phyloP scores from a whole-genome alignment of 2,329 filamentous ascomycete genomes.

The Ampelomyces quisqualis region DNA sequence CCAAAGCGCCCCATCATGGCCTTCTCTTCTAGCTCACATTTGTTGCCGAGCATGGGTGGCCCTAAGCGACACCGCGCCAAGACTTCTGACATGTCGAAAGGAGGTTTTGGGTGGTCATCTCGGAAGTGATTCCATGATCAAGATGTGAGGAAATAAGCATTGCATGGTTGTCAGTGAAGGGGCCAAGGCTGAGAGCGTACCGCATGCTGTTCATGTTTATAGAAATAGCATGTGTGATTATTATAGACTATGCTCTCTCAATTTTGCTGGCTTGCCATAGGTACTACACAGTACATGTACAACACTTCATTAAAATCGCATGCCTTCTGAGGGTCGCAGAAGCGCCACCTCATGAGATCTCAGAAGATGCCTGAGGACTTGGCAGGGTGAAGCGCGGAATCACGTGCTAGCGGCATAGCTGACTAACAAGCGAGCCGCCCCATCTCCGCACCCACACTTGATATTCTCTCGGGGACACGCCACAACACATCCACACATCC shows the following conservation, averaged over 20 bases:
- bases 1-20: constrained; percentile 4
- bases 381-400: constrained; percentile 1
- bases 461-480: constrained; percentile 20
- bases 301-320: no score
- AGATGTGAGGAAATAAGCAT: constrained; percentile 1
- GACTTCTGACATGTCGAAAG: constrained; percentile 15
- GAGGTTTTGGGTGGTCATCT: constrained; percentile 13
- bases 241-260: no score
- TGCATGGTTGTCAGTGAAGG: constrained; percentile 3
- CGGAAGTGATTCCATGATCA: constrained; percentile 11
- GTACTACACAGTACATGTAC: no score
- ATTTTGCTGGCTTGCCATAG: no score
- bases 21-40: constrained; percentile 10
- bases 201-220: no score
- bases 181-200: no score
- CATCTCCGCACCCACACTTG: constrained; percentile 15
- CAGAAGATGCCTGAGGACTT: no score
- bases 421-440: background rate
- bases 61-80: constrained; percentile 10
- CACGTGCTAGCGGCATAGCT: constrained; percentile 16
- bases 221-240: no score
- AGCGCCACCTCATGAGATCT: no score
- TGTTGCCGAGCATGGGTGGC: constrained; percentile 1
- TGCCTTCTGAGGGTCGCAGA: background rate
- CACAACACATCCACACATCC: constrained; percentile 42